Evolutionary conservation across 225 moss, liverwort and hornwort species (phyloP).

Genomic region (Rhytidiadelphus loreus): DNA sequence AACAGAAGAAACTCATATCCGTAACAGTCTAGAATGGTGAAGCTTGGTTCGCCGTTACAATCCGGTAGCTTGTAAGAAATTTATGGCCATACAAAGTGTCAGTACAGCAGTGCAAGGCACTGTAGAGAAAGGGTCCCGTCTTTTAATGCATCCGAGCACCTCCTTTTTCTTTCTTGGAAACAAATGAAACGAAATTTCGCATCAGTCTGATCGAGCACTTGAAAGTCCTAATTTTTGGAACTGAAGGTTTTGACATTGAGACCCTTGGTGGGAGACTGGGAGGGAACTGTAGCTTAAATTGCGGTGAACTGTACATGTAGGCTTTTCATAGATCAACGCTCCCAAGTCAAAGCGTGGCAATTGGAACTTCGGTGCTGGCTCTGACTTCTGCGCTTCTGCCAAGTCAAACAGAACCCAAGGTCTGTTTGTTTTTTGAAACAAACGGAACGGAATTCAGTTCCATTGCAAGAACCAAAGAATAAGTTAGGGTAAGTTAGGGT

Average conservation of each 20-base stretch:
- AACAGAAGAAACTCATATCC: too few relatives aligned
- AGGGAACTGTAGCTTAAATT: neutral
- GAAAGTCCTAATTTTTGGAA: neutral
- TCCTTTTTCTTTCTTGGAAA: too few relatives aligned
- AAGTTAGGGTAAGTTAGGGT: neutral
- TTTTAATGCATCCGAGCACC: neutral
- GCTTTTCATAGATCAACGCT: neutral
- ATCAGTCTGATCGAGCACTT: too few relatives aligned
- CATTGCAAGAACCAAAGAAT: neutral
- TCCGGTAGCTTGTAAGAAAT: neutral
- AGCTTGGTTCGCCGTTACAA: neutral
- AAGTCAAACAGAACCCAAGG: neutral
- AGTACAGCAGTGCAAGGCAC: neutral
- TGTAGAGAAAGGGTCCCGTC: neutral
- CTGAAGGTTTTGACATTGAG: neutral
- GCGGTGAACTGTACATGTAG: neutral
- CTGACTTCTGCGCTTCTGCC: neutral
- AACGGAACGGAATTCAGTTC: too few relatives aligned
- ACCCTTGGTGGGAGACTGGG: neutral
- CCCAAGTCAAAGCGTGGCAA: neutral
- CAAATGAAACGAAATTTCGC: too few relatives aligned
- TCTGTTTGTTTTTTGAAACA: too few relatives aligned
- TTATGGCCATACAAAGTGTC: neutral
- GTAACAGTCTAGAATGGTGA: too few relatives aligned
- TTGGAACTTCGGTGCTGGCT: neutral